Percentiles rank a stretch among this genome's conserved stretches.
Evolutionary conservation across 2,329 filamentous ascomycete genomes (phyloP).

Genomic region (Monilinia polystroma): DNA sequence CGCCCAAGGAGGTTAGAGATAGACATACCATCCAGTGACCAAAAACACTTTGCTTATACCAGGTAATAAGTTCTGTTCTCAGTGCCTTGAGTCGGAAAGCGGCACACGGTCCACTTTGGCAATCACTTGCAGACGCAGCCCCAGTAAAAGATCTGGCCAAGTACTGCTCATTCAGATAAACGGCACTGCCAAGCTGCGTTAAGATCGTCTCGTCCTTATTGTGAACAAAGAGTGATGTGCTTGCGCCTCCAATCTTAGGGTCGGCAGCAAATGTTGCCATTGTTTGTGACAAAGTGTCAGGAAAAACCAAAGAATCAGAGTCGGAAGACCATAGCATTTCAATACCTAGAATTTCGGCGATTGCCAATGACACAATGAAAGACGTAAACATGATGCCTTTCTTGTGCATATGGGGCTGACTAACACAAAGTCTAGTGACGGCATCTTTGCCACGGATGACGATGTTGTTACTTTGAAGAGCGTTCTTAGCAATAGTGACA

Average conservation of each 20-base stretch:
- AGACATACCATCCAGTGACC: background rate
- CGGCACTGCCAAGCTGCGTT: background rate
- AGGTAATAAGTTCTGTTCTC: background rate
- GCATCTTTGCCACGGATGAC: background rate
- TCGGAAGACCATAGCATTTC: conserved; percentile 1
- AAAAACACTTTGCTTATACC: background rate
- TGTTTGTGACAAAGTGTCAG: background rate
- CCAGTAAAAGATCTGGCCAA: background rate
- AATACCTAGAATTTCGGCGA: background rate
- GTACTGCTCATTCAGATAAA: background rate
- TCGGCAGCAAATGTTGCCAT: background rate
- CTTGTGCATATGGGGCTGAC: background rate
- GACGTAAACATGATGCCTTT: background rate
- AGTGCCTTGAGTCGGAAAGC: background rate
- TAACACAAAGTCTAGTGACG: background rate
- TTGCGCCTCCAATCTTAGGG: background rate
- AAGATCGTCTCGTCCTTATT: background rate
- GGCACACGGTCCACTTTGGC: background rate
- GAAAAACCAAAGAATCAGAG: background rate
- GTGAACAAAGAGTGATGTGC: background rate
- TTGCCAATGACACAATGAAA: background rate
- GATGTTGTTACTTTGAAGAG: background rate
- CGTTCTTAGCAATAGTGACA: background rate
- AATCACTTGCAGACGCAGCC: background rate
- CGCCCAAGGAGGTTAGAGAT: background rate